phyloP scores from a whole-genome alignment of 352 stramenopile species.

The Pythium folliculosum region DNA sequence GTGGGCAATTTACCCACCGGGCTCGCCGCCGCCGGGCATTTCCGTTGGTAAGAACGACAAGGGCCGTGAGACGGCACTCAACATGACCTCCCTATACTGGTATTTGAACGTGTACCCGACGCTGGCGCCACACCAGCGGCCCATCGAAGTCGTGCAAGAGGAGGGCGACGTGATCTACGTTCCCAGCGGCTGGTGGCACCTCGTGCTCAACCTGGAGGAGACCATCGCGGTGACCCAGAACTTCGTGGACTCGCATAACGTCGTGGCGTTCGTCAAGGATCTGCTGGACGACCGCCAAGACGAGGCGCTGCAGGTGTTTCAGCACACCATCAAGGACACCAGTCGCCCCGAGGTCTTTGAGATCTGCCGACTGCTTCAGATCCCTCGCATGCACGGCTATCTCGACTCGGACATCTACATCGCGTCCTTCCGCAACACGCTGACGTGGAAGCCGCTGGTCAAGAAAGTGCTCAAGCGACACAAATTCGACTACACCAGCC shows the following conservation, averaged over 20 bases:
- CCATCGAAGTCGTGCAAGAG: constrained; percentile 87
- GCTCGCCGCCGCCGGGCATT: constrained; percentile 70
- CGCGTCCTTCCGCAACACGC: constrained; percentile 52
- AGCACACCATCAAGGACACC: constrained; percentile 44
- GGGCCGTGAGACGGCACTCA: constrained; percentile 57
- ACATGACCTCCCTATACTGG: constrained; percentile 85
- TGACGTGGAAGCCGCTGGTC: constrained; percentile 60
- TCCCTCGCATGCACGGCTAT: constrained; percentile 59
- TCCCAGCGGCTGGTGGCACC: constrained; percentile 97
- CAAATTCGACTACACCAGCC: constrained; percentile 23
- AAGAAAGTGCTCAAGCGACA: constrained; percentile 62
- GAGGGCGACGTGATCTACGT: constrained; percentile 97
- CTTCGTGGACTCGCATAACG: constrained; percentile 89
- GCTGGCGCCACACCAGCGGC: constrained; percentile 66
- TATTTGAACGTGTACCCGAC: constrained; percentile 87
- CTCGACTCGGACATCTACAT: constrained; percentile 65
- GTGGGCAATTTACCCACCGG: constrained; percentile 95
- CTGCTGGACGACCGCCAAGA: constrained; percentile 64
- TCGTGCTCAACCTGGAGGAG: constrained; percentile 94
- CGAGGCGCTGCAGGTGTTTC: constrained; percentile 54
- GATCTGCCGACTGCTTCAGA: constrained; percentile 64
- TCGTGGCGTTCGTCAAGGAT: constrained; percentile 72
- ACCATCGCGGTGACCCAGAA: constrained; percentile 97
- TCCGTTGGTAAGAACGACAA: constrained; percentile 50
- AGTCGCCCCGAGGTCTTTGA: constrained; percentile 61